Base-by-base conservation (phyloP, 2,329 filamentous ascomycete species). In the Lasiodiplodia citricola region DNA sequence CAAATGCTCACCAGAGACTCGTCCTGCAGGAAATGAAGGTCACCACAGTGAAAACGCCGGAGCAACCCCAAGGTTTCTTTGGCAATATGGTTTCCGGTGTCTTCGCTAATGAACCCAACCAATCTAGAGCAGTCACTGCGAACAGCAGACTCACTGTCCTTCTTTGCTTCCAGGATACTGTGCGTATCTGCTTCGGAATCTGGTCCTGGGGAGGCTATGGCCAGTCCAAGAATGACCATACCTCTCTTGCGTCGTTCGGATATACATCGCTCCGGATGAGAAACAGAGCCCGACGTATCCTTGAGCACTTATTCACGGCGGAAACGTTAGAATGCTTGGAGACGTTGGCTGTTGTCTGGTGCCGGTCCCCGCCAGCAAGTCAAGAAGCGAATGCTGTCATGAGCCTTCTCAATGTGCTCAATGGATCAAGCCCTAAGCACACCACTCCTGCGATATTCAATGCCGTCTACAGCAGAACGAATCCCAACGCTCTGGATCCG, bases 361-460 rank as follows among this genome's bases (percentile, higher is more conserved):
- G 83, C 31, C 87, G 80, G 73, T 82, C 82, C 0, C 77, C 84
- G 18, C 78, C 83, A 18, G 80, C 80, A 3, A 82, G 85, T 8
- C 79, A 85, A 21, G 86, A 87, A 68, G 85, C 87, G 14, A 83
- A 85, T 2, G 88, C 92, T 64, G 90, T 97, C 14, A 91, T 98
- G 77, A 93, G 92, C 73, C 85, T 99, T 38, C 86, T 99, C 23
- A 93, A 97, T 71, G 94, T 96, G 4, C 86, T 99, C 50, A 95
- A 97, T 75, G 94, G 93, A 2, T 96, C 94, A 3, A 88, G 94
- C 66, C 96, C 96, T 0, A 94, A 94, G 77, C 92, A 97, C 77
- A 94, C 94, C 0, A 92, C 98, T 56, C 95, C 96, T 0, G 94
- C 95, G 0, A 90, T 98, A 4, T 97, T 99, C 82, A 97, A 98